Evolutionary conservation across 2,329 filamentous ascomycete species (phyloP).

Genomic region (Penicillium corylophilum): DNA sequence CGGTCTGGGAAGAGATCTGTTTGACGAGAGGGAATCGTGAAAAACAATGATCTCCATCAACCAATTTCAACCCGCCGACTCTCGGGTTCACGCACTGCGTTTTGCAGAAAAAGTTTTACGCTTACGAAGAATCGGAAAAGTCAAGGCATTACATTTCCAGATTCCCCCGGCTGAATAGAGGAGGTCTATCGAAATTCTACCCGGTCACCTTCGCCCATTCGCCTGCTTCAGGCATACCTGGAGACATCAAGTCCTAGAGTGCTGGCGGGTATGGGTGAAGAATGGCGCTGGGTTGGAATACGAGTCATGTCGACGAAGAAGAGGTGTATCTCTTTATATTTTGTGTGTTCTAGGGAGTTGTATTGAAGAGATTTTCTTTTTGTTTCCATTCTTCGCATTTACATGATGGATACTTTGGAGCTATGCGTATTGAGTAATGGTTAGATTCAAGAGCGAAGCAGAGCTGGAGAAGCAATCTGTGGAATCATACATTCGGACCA

Average conservation of each 20-base stretch:
- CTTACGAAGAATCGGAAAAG: slow-evolving; percentile 29
- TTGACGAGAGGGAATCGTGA: slow-evolving; percentile 11
- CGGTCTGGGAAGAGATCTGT: slow-evolving; percentile 10
- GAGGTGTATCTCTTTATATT: slow-evolving; percentile 27
- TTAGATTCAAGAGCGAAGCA: too few species aligned
- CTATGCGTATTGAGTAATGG: slow-evolving; percentile 24
- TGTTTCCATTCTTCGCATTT: slow-evolving; percentile 21
- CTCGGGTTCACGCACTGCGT: slow-evolving; percentile 21
- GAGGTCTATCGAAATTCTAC: slow-evolving; percentile 22
- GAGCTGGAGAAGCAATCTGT: too few species aligned
- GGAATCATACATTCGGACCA: too few species aligned
- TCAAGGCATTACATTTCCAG: slow-evolving; percentile 29
- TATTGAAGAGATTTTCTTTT: slow-evolving; percentile 27
- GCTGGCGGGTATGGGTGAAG: slow-evolving; percentile 3
- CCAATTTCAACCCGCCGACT: slow-evolving; percentile 15
- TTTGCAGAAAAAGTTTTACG: slow-evolving; percentile 30
- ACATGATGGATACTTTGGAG: slow-evolving; percentile 14
- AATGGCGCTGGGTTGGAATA: slow-evolving; percentile 17
- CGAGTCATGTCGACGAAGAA: slow-evolving; percentile 30
- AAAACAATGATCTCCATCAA: slow-evolving; percentile 7
- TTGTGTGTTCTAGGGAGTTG: slow-evolving; percentile 37
- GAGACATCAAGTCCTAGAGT: neutral
- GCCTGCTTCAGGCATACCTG: slow-evolving; percentile 9
- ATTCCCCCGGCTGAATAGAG: slow-evolving; percentile 34
- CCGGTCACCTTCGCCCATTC: slow-evolving; percentile 19